phyloP scores from a whole-genome alignment of 768 basidiomycete genomes.

The Dictyophora rubrovolvata region DNA sequence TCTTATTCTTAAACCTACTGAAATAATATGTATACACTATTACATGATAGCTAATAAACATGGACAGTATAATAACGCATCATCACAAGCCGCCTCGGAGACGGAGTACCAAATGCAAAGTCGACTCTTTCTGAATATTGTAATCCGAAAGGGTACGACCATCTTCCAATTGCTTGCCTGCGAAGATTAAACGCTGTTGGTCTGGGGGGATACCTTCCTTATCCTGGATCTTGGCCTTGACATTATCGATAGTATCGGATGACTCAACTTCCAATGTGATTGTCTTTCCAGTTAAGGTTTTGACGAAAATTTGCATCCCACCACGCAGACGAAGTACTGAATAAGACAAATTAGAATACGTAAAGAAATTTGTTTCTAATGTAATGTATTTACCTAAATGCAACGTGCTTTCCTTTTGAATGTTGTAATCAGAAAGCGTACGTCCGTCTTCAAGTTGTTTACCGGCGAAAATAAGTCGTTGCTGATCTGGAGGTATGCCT shows the following conservation, averaged over 20 bases:
- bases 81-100: conserved; percentile 55
- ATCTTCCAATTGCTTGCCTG: conserved; percentile 42
- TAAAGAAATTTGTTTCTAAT: conserved; percentile 3
- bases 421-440: conserved; percentile 39
- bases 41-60: not conserved
- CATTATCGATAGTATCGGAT: conserved; percentile 61
- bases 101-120: conserved; percentile 45
- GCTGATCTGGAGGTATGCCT: conserved; percentile 71
- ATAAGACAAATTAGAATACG: conserved; percentile 16
- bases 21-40: not conserved
- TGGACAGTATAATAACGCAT: conserved; percentile 23
- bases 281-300: conserved; percentile 67
- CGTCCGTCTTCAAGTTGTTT: conserved; percentile 64
- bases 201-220: conserved; percentile 83
- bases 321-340: conserved; percentile 63
- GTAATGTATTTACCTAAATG: conserved; percentile 30
- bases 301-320: conserved; percentile 64
- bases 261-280: conserved; percentile 23
- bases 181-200: conserved; percentile 58
- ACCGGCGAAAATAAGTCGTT: conserved; percentile 84
- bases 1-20: not conserved
- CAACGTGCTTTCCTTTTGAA: conserved; percentile 82
- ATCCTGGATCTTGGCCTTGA: conserved; percentile 88
- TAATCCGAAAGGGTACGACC: conserved; percentile 39
- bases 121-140: conserved; percentile 33